Evolutionary conservation across 2,329 filamentous ascomycete genomes (phyloP).

Genomic region (Catunica adiposa): DNA sequence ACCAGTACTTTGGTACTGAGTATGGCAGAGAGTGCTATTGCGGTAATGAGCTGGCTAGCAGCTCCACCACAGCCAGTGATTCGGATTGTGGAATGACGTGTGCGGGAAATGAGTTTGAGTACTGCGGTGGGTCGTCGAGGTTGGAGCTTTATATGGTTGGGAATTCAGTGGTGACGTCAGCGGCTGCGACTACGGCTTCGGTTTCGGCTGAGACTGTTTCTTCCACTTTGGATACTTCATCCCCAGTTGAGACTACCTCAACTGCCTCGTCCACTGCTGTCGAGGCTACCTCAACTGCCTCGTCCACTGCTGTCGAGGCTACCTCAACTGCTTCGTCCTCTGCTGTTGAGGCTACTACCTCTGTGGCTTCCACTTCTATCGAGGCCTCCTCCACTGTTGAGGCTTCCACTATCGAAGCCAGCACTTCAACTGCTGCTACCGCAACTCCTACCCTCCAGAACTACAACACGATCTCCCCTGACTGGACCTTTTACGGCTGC

Average conservation of each 20-base stretch:
- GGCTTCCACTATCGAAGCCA: constrained; percentile 1
- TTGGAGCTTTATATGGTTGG: constrained; percentile 22
- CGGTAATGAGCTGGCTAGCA: constrained; percentile 24
- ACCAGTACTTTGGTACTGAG: constrained; percentile 23
- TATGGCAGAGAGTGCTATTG: constrained; percentile 17
- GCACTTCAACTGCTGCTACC: neutral
- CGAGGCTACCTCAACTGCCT: neutral
- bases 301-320: neutral
- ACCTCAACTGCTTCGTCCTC: neutral
- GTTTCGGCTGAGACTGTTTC: neutral
- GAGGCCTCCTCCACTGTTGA: neutral
- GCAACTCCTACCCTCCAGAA: constrained; percentile 20
- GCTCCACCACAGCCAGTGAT: constrained; percentile 3
- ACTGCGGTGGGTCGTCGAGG: constrained; percentile 11
- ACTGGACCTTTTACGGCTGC: constrained; percentile 25
- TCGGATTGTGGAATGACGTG: constrained; percentile 15
- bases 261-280: neutral
- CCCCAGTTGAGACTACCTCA: neutral
- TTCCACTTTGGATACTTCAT: no score
- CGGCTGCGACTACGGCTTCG: neutral
- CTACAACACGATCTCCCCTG: constrained; percentile 22
- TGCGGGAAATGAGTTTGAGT: constrained; percentile 13
- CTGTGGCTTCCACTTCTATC: neutral
- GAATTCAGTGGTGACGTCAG: neutral
- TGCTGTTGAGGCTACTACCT: neutral